Base-by-base conservation (phyloP, 2,329 filamentous ascomycete genomes). In the Aurifilum marmelostoma region DNA sequence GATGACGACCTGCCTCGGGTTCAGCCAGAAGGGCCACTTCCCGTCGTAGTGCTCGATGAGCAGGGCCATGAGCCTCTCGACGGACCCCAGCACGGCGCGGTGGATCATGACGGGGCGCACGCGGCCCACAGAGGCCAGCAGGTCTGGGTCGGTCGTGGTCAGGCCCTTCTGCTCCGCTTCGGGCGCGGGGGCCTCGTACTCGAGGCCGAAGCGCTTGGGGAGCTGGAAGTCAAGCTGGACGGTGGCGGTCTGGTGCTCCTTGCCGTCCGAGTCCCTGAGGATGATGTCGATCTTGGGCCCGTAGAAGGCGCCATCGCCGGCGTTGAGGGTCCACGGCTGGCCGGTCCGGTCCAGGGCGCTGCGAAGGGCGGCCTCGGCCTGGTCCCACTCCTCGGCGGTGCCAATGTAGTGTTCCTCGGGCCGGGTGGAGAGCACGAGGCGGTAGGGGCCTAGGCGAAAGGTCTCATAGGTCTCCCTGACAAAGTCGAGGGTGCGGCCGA, bases 281-380 rank as follows among this genome's bases (percentile, higher is more conserved):
- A 97, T 88, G 59, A 97, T 92, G 76, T 97, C 93, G 72, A 97
- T 97, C 81, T 97, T 97, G 41, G 94, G 93, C 0, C 94, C 93
- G 75, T 97, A 97, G 76, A 97, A 97, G 4, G 93, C 93, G 18
- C 94, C 93, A 70, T 97, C 93, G 14, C 92, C 93, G 74, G 91
- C 86, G 72, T 94, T 95, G 68, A 95, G 73, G 2, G 85, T 86
- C 92, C 92, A 97, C 47, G 86, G 80, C 74, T 88, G 87, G 12
- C 89, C 90, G 18, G 85, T 89, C 34, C 81, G 84, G 70, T 90
- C 83, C 50, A 94, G 79, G 0, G 90, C 89, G 66, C 85, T 80
- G 67, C 84, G 87, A 67, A 94, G 80, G 63, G 92, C 89, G n/a
- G 77, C 76, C 76, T 93, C 91, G 1, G 91, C 91, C 70, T 83